Percentiles rank a stretch among this genome's conserved stretches.
Conservation (phyloP, 2,329 filamentous ascomycete species). For the Thermochaetoides dissita region DNA sequence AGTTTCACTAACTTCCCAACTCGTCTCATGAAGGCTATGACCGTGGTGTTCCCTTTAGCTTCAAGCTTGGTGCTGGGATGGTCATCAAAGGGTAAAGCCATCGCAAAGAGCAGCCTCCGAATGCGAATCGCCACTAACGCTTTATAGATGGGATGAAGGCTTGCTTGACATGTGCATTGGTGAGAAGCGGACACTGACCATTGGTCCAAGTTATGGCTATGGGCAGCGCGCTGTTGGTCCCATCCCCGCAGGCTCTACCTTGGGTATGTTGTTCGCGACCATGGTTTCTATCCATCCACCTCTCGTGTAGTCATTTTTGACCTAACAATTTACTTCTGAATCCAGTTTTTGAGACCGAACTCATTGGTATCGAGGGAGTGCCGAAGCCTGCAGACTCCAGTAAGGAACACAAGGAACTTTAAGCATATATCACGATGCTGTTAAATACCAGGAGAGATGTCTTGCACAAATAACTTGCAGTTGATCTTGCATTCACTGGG, state of each 20-base stretch:
- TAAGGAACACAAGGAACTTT: slow-evolving; percentile 49
- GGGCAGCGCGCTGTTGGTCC: slow-evolving; percentile 63
- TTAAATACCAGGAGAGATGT: too few relatives aligned
- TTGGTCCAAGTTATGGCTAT: slow-evolving; percentile 77
- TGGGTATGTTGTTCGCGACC: slow-evolving; percentile 37
- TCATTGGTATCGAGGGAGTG: slow-evolving; percentile 71
- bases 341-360: slow-evolving; percentile 77
- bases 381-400: slow-evolving; percentile 36
- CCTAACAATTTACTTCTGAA: not conserved
- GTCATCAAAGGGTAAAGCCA: slow-evolving; percentile 69
- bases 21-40: slow-evolving; percentile 44
- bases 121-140: slow-evolving; percentile 10
- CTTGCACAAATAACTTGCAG: too few relatives aligned
- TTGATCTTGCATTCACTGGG: too few relatives aligned
- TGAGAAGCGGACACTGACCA: slow-evolving; percentile 77
- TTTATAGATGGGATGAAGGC: slow-evolving; percentile 68
- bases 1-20: too few relatives aligned
- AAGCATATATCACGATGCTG: slow-evolving; percentile 5
- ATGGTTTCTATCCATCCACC: not conserved
- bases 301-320: slow-evolving; percentile 3
- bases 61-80: slow-evolving; percentile 63
- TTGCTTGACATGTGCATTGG: slow-evolving; percentile 90
- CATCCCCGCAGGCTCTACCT: slow-evolving; percentile 67
- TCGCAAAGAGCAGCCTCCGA: not conserved
- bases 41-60: slow-evolving; percentile 59